These are phyloP conservation scores for Pichia sp. DNA, from an alignment of 1,139 yeast genomes.

Conservation along the genomic window DNA sequence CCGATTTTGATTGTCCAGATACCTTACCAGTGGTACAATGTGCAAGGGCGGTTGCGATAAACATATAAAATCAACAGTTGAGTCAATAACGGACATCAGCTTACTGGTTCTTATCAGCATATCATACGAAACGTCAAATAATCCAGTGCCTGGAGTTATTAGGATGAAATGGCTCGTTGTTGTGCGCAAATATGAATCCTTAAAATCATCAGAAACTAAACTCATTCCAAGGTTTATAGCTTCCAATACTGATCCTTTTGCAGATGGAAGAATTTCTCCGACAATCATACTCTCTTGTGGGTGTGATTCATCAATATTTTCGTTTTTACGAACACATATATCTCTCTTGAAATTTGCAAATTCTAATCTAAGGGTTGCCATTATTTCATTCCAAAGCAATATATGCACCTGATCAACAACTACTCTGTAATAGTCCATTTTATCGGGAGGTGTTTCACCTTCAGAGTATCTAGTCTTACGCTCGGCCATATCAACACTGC, in stretches of 20 bases:
- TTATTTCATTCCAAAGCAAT: conserved; percentile 77
- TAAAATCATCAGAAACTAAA: conserved; percentile 69
- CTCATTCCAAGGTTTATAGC: conserved; percentile 81
- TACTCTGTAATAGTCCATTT: conserved; percentile 79
- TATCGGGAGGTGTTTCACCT: conserved; percentile 64
- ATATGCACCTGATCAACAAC: conserved; percentile 94
- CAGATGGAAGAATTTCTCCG: conserved; percentile 71
- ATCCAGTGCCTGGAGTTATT: conserved; percentile 87
- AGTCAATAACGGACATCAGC: conserved; percentile 67
- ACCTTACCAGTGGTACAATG: conserved; percentile 81
- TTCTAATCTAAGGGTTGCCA: conserved; percentile 80
- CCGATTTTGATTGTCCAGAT: conserved; percentile 45
- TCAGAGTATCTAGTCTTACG: conserved; percentile 51
- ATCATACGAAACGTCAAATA: conserved; percentile 85
- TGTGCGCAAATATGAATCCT: conserved; percentile 79
- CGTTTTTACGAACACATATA: conserved; percentile 44
- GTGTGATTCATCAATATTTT: conserved; percentile 14
- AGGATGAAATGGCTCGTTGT: conserved; percentile 81
- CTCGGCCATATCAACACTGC: conserved; percentile 67
- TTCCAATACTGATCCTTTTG: conserved; percentile 83
- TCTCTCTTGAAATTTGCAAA: conserved; percentile 78
- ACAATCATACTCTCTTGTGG: conserved; percentile 34
- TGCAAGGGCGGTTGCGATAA: conserved; percentile 88
- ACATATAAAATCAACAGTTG: conserved; percentile 84
- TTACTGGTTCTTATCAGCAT: conserved; percentile 68